phyloP scores from a whole-genome alignment of 129 eudicot genomes.

The Lonicera japonica region DNA sequence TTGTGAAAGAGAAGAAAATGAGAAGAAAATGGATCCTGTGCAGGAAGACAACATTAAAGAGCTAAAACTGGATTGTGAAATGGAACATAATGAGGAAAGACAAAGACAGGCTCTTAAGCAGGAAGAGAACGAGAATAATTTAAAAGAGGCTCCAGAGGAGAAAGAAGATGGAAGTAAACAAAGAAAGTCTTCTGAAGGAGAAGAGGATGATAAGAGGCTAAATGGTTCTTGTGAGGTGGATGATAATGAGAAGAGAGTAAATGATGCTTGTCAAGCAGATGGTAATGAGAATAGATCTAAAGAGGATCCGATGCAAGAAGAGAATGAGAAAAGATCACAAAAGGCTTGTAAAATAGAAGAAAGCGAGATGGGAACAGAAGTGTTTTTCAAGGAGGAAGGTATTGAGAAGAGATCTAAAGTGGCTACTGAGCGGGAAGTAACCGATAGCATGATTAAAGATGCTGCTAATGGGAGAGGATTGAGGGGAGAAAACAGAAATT shows the following conservation, averaged over 20 bases:
- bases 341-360: slow-evolving; percentile 23
- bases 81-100: slow-evolving; percentile 16
- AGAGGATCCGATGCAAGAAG: slow-evolving; percentile 19
- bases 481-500: slow-evolving; percentile 12
- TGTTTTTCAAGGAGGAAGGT: slow-evolving; percentile 18
- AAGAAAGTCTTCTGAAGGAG: slow-evolving; percentile 14
- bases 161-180: slow-evolving; percentile 9
- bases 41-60: slow-evolving; percentile 20
- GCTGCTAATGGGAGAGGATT: slow-evolving; percentile 13
- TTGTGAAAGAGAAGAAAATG: slow-evolving; percentile 26
- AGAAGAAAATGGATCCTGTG: slow-evolving; percentile 11
- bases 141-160: slow-evolving; percentile 11
- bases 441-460: slow-evolving; percentile 2
- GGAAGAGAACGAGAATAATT: slow-evolving; percentile 11
- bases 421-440: slow-evolving; percentile 15
- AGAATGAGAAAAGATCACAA: slow-evolving; percentile 8
- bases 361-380: slow-evolving; percentile 21
- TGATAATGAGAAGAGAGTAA: slow-evolving; percentile 6
- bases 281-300: slow-evolving; percentile 11
- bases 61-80: slow-evolving; percentile 5
- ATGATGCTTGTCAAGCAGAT: no score
- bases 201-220: slow-evolving; percentile 21
- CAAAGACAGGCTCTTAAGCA: slow-evolving; percentile 8
- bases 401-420: slow-evolving; percentile 20
- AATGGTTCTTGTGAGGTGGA: slow-evolving; percentile 8